A percentile compares a stretch with the other conserved stretches of the same genome.
These are phyloP conservation scores for Marchantia paleacea DNA, from an alignment of 225 moss, liverwort and hornwort species.

Conservation along the genomic window DNA sequence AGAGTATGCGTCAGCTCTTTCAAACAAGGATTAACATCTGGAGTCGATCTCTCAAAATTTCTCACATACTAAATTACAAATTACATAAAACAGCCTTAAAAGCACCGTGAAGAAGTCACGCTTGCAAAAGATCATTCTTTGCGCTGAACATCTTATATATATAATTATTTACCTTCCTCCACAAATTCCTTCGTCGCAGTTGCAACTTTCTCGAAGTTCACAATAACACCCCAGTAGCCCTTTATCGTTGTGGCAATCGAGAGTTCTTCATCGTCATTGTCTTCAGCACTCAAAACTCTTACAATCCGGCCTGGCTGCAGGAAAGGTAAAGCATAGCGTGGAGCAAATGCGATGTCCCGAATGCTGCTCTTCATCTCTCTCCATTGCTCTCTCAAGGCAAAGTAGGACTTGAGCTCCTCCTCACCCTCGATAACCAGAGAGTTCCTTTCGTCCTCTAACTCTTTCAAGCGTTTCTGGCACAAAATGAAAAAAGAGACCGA, in stretches of 20 bases:
- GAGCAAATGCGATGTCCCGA: conserved; percentile 67
- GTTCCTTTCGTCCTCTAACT: conserved; percentile 75
- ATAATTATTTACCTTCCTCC: conserved; percentile 36
- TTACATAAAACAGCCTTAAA: no score
- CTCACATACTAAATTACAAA: no score
- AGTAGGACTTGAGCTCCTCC: conserved; percentile 75
- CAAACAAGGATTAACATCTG: no score
- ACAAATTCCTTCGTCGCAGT: conserved; percentile 56
- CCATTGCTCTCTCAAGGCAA: conserved; percentile 64
- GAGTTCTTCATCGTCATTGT: conserved; percentile 42
- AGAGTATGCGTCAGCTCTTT: no score
- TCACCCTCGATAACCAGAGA: conserved; percentile 77
- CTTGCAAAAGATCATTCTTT: background rate
- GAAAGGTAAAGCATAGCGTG: conserved; percentile 72
- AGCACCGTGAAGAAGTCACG: background rate
- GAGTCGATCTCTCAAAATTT: no score
- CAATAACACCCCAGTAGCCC: conserved; percentile 80
- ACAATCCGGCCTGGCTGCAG: conserved; percentile 78
- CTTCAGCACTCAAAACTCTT: conserved; percentile 47
- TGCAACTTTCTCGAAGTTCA: conserved; percentile 87
- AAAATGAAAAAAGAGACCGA: background rate
- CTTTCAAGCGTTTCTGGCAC: conserved; percentile 70
- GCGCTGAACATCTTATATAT: background rate
- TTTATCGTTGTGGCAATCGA: conserved; percentile 36
- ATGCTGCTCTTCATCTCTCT: conserved; percentile 60